phyloP scores from a whole-genome alignment of 148 eudicot species.

The Nyssa sinensis region DNA sequence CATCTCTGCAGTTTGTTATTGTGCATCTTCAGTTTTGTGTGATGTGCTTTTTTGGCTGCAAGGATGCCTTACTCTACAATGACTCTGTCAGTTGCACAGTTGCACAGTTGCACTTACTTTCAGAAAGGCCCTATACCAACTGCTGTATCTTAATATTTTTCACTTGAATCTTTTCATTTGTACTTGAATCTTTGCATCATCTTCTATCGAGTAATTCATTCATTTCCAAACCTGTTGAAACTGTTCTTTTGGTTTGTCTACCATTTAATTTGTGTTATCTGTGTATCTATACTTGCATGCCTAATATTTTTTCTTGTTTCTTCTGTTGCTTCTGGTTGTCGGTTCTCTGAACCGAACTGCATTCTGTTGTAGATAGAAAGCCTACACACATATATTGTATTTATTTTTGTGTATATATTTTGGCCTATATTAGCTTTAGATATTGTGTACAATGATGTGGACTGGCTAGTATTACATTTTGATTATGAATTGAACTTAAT shows the following conservation, averaged over 20 bases:
- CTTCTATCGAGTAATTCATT: constrained; percentile 1
- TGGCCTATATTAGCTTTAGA: background rate
- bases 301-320: background rate
- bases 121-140: background rate
- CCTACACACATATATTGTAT: background rate
- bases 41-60: background rate
- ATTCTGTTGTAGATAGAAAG: background rate
- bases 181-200: background rate
- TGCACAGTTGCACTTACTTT: background rate
- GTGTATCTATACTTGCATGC: background rate
- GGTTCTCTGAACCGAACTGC: background rate
- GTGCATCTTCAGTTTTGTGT: background rate
- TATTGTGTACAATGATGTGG: background rate
- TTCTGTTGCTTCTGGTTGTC: background rate
- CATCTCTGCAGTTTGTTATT: background rate
- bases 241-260: background rate
- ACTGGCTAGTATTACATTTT: background rate
- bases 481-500: background rate
- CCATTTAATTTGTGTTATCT: background rate
- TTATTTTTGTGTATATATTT: too few species aligned
- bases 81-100: background rate
- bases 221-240: background rate
- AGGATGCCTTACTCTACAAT: background rate
- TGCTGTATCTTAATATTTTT: background rate
- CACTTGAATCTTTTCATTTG: background rate